Conservation (phyloP, 495 filamentous ascomycete species). For the Penicillium psychrofluorescens region DNA sequence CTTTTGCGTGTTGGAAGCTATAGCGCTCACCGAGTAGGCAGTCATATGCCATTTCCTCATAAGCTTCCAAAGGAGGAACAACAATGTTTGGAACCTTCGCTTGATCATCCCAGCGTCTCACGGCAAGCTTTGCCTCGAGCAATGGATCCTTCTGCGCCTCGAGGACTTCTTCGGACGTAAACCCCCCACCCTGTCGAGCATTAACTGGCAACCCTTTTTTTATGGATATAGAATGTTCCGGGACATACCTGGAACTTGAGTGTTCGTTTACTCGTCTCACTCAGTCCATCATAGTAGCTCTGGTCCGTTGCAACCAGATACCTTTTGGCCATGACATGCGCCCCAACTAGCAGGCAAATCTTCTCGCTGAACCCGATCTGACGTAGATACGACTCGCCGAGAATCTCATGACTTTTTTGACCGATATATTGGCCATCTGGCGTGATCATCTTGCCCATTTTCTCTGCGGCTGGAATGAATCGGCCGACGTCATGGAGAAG, state of each 20-base stretch:
- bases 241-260: slow-evolving; percentile 24
- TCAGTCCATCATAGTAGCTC: slow-evolving; percentile 27
- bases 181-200: slow-evolving; percentile 20
- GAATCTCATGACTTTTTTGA: slow-evolving; percentile 27
- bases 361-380: slow-evolving; percentile 31
- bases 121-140: slow-evolving; percentile 23
- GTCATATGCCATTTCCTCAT: slow-evolving; percentile 12
- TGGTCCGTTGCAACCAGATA: slow-evolving; percentile 33
- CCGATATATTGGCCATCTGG: slow-evolving; percentile 24
- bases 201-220: background rate
- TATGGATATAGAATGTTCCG: background rate
- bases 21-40: slow-evolving; percentile 13
- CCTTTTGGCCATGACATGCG: slow-evolving; percentile 36
- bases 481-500: slow-evolving; percentile 37
- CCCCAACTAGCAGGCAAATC: slow-evolving; percentile 27
- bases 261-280: slow-evolving; percentile 31
- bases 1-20: background rate
- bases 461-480: slow-evolving; percentile 26
- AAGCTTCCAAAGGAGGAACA: slow-evolving; percentile 15
- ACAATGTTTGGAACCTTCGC: slow-evolving; percentile 25
- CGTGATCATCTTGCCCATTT: slow-evolving; percentile 15
- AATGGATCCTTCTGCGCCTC: slow-evolving; percentile 21
- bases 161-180: slow-evolving; percentile 20
- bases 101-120: slow-evolving; percentile 32
- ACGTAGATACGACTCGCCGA: slow-evolving; percentile 31